Evolutionary conservation across 495 filamentous ascomycete species (phyloP).

Genomic region (Penicillium chermesinum): DNA sequence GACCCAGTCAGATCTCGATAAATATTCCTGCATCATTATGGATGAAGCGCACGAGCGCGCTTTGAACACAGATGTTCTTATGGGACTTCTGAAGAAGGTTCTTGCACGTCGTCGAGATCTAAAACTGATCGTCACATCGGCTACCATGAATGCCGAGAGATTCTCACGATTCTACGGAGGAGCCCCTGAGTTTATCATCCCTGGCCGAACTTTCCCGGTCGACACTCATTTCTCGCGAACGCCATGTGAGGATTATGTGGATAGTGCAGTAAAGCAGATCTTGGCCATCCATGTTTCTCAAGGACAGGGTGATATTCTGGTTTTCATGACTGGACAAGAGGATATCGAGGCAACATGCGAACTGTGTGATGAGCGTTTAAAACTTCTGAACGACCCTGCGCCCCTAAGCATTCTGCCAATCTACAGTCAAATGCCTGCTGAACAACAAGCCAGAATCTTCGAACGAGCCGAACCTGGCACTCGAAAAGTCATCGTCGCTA

Average conservation of each 20-base stretch:
- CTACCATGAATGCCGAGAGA: conserved; percentile 96
- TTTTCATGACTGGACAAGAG: conserved; percentile 99
- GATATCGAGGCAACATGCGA: conserved; percentile 98
- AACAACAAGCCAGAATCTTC: conserved; percentile 96
- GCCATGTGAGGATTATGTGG: conserved; percentile 96
- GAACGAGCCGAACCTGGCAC: conserved; percentile 85
- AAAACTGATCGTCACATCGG: conserved; percentile 96
- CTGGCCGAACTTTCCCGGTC: conserved; percentile 94
- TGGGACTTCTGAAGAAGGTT: conserved; percentile 97
- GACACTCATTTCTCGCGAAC: conserved; percentile 94
- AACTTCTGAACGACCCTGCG: conserved; percentile 87
- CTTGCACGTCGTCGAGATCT: conserved; percentile 83
- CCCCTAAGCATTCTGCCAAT: conserved; percentile 95
- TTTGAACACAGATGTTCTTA: conserved; percentile 92
- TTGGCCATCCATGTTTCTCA: conserved; percentile 96
- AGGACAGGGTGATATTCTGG: conserved; percentile 85
- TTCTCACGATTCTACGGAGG: conserved; percentile 97
- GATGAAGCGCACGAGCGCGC: conserved; percentile 98
- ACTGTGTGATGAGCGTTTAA: conserved; percentile 81
- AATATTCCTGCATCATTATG: conserved; percentile 99
- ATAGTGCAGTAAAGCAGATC: conserved; percentile 93
- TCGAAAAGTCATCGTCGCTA: conserved; percentile 95
- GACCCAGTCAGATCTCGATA: conserved; percentile 85
- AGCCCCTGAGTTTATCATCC: conserved; percentile 96
- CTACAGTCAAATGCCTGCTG: conserved; percentile 99